A percentile compares a stretch with the other conserved stretches of the same genome.
These are phyloP conservation scores for Phylloporus sp. DNA, from an alignment of 768 basidiomycete species.

Conservation along the genomic window DNA sequence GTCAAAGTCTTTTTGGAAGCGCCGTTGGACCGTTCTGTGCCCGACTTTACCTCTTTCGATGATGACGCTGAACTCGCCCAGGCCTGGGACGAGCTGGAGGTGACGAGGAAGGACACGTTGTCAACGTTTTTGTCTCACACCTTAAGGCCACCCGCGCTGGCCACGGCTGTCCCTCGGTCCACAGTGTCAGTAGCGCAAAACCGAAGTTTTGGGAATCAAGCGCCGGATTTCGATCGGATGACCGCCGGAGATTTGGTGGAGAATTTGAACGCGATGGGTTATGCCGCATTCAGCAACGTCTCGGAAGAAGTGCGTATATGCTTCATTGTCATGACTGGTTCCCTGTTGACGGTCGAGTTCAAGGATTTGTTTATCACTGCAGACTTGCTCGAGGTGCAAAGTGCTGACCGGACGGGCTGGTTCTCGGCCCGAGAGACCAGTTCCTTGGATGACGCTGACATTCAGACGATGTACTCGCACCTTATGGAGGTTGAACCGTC, in stretches of 20 bases:
- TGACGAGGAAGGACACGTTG: slow-evolving; percentile 39
- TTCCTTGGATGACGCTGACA: slow-evolving; percentile 59
- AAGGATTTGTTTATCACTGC: slow-evolving; percentile 75
- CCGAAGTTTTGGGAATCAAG: slow-evolving; percentile 36
- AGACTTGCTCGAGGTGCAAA: slow-evolving; percentile 78
- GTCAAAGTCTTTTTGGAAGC: slow-evolving; percentile 57
- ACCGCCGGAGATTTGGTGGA: slow-evolving; percentile 70
- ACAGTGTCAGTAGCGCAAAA: neutral
- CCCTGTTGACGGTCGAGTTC: slow-evolving; percentile 4
- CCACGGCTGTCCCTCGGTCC: slow-evolving; percentile 26
- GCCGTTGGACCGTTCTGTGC: slow-evolving; percentile 47
- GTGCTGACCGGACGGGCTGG: slow-evolving; percentile 76
- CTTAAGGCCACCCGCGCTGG: slow-evolving; percentile 48
- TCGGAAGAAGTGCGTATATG: slow-evolving; percentile 60
- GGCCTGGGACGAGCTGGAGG: slow-evolving; percentile 42
- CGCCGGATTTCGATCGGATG: slow-evolving; percentile 61
- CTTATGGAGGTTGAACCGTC: slow-evolving; percentile 71
- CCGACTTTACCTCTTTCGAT: slow-evolving; percentile 30
- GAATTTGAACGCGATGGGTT: slow-evolving; percentile 70
- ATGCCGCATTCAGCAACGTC: slow-evolving; percentile 69
- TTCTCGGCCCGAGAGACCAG: slow-evolving; percentile 53
- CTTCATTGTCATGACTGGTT: neutral
- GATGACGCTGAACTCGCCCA: slow-evolving; percentile 42
- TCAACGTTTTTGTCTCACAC: slow-evolving; percentile 51
- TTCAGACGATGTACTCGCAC: slow-evolving; percentile 74